A percentile compares a stretch with the other conserved stretches of the same genome.
Evolutionary conservation across 2,329 filamentous ascomycete species (phyloP).

Genomic region (Colletotrichum melonis): DNA sequence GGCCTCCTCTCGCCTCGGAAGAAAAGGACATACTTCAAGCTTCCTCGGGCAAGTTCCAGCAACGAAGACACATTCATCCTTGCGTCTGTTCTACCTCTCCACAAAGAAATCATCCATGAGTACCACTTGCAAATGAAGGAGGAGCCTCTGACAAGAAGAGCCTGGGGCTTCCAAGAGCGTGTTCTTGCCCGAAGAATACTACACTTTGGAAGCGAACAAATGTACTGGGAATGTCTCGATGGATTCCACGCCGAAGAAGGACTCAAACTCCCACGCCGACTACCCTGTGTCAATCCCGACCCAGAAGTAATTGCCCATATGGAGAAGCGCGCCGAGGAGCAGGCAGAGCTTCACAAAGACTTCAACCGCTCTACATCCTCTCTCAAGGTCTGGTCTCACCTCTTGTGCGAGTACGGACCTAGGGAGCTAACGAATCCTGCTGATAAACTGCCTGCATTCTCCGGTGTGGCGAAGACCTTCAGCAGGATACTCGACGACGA

Average conservation of each 20-base stretch:
- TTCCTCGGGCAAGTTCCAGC: not conserved
- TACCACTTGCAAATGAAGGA: conserved; percentile 3
- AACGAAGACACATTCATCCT: not conserved
- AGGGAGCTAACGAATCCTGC: conserved; percentile 35
- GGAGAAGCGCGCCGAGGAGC: not conserved
- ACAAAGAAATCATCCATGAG: not conserved
- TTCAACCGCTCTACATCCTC: not conserved
- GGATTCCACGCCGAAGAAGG: conserved; percentile 19
- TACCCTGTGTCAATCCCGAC: not conserved
- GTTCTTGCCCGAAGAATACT: conserved; percentile 41
- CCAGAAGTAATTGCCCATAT: not conserved
- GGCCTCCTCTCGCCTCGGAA: conserved; percentile 36
- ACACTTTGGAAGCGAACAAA: conserved; percentile 38
- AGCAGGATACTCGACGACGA: conserved; percentile 37
- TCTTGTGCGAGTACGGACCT: conserved; percentile 14
- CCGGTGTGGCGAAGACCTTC: conserved; percentile 42
- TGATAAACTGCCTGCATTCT: conserved; percentile 45
- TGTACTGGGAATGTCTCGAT: conserved; percentile 33
- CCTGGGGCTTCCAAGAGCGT: conserved; percentile 46
- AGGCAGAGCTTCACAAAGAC: not conserved
- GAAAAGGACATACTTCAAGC: not conserved
- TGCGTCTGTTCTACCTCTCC: conserved; percentile 3
- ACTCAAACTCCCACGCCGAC: not conserved
- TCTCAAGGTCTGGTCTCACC: not conserved
- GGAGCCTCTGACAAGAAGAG: conserved; percentile 35